Evolutionary conservation across 2,329 filamentous ascomycete species (phyloP).

Genomic region (Fusarium annulatum): DNA sequence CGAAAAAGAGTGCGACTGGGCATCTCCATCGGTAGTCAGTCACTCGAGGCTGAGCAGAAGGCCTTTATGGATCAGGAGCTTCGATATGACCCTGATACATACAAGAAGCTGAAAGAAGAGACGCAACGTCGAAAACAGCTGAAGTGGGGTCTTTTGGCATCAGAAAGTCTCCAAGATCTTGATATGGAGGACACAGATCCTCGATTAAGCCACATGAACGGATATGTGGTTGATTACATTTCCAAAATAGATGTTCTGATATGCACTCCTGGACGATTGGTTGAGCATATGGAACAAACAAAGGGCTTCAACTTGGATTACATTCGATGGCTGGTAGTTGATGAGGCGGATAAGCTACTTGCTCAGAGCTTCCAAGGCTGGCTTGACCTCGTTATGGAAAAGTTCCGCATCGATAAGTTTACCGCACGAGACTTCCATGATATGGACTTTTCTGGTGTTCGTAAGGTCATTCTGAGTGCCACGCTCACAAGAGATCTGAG

Average conservation of each 20-base stretch:
- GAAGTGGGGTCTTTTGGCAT: slow-evolving; percentile 11
- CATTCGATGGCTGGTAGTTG: slow-evolving; percentile 89
- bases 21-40: slow-evolving; percentile 83
- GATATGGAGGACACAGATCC: slow-evolving; percentile 42
- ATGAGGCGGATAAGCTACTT: slow-evolving; percentile 92
- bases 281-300: slow-evolving; percentile 89
- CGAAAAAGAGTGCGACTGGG: slow-evolving; percentile 80
- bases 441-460: slow-evolving; percentile 65
- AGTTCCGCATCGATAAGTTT: slow-evolving; percentile 62
- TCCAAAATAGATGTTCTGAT: slow-evolving; percentile 89
- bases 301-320: slow-evolving; percentile 82
- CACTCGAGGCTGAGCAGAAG: slow-evolving; percentile 73
- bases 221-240: slow-evolving; percentile 69
- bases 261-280: slow-evolving; percentile 89
- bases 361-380: slow-evolving; percentile 94
- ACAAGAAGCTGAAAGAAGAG: slow-evolving; percentile 46
- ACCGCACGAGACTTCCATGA: slow-evolving; percentile 65
- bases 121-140: slow-evolving; percentile 5
- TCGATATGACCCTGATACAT: slow-evolving; percentile 73
- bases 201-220: slow-evolving; percentile 51
- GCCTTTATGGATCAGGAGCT: slow-evolving; percentile 58
- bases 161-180: slow-evolving; percentile 33
- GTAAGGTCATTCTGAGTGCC: slow-evolving; percentile 89
- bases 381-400: slow-evolving; percentile 77
- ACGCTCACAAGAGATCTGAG: slow-evolving; percentile 91